phyloP scores from a whole-genome alignment of 106 monocot genomes.

The Phalaenopsis equestris region DNA sequence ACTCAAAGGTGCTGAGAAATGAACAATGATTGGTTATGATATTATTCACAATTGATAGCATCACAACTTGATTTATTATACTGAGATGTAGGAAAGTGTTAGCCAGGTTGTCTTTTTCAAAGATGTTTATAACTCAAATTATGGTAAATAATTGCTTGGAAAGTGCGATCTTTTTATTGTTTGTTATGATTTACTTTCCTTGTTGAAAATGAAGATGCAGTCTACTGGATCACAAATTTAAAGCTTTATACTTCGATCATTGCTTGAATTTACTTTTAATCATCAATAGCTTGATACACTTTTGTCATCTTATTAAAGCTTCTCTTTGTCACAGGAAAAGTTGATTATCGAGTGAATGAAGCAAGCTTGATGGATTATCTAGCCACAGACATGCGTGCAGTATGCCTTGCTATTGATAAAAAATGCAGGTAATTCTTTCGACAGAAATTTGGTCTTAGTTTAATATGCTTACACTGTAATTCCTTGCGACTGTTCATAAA shows the following conservation, averaged over 20 bases:
- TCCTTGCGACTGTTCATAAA: too few relatives aligned
- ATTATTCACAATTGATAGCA: too few relatives aligned
- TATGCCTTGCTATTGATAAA: conserved; percentile 47
- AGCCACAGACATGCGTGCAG: conserved; percentile 56
- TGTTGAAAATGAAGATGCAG: neutral
- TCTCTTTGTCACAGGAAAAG: conserved; percentile 28
- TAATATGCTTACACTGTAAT: too few relatives aligned
- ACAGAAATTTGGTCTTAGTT: neutral
- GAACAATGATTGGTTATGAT: too few relatives aligned
- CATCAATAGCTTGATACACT: neutral
- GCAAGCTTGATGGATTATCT: conserved; percentile 76
- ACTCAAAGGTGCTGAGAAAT: too few relatives aligned
- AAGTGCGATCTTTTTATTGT: too few relatives aligned
- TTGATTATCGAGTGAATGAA: conserved; percentile 55
- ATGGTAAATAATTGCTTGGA: too few relatives aligned
- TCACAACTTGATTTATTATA: too few relatives aligned
- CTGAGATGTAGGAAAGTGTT: too few relatives aligned
- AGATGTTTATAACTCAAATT: too few relatives aligned
- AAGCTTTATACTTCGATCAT: neutral
- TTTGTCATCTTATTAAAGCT: neutral
- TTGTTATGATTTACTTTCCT: too few relatives aligned
- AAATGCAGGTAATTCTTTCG: conserved; percentile 38
- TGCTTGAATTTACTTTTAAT: neutral
- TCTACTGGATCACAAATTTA: neutral
- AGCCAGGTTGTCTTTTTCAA: too few relatives aligned